Evolutionary conservation across 2,329 filamentous ascomycete genomes (phyloP), one percentile per base, ranked within the genome.

Genomic region (Fusarium ramigenum): DNA sequence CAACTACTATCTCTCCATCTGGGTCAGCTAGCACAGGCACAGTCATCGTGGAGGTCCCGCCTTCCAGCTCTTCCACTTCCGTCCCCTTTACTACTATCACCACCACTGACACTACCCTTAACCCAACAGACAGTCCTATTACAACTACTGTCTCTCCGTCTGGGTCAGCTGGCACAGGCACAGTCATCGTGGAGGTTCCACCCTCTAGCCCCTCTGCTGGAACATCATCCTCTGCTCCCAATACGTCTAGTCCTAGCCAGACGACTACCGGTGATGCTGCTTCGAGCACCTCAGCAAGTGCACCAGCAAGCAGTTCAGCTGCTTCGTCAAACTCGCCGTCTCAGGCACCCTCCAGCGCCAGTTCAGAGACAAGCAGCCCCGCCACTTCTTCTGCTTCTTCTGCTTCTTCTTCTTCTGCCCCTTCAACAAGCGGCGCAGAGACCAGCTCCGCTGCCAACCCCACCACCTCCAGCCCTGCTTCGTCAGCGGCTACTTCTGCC

Each of bases 201-300:
- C 53, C 53, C 5, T 32, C 53, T 1, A 32, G 25, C 2, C n/a
- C n/a, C n/a, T n/a, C n/a, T n/a, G n/a, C n/a, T n/a, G 34, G 9
- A 2, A 0, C 50, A 39, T 21, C 23, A 2, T 56, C 52, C 3
- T 21, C 36, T 42, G 15, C 1, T 2, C 2, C 52, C 1, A 5
- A 18, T 2, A 1, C 19, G 0, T 42, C 36, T 30, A n/a, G 19
- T 1, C 21, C 36, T 4, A 42, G 23, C 1, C 25, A 14, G 8
- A 15, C 21, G 2, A 28, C 19, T 0, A 40, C 52, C 2, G 2
- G 10, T 23, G 36, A 28, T 3, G 3, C 37, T 39, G 2, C 25
- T 30, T 14, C 36, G 4, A 42, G 10, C 25, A 40, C 50, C 3
- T 39, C 50, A 3, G 23, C 19, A 7, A 40, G 36, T 1, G 23